phyloP scores from a whole-genome alignment of 73 alveolate species.

The Paramecium octaurelia region DNA sequence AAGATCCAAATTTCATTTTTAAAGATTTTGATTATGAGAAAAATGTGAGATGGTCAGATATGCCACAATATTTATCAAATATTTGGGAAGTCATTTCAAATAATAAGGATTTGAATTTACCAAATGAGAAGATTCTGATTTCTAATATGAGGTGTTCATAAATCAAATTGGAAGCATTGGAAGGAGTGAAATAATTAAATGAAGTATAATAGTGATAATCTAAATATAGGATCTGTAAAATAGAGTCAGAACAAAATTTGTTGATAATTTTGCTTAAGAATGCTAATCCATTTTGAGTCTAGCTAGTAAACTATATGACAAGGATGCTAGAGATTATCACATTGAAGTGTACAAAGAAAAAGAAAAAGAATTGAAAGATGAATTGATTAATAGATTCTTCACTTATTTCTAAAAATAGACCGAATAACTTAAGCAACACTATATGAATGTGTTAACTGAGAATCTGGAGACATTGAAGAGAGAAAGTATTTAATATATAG shows the following conservation, averaged over 20 bases:
- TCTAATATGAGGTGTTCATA: constrained; percentile 55
- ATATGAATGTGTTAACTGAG: neutral
- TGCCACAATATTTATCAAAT: constrained; percentile 20
- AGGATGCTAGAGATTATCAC: constrained; percentile 51
- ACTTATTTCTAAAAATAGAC: constrained; percentile 34
- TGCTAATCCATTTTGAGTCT: neutral
- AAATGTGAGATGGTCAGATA: constrained; percentile 6
- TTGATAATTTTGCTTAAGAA: neutral
- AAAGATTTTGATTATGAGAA: constrained; percentile 48
- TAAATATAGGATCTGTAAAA: neutral
- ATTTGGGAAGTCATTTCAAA: constrained; percentile 49
- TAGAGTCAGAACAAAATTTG: neutral
- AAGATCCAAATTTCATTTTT: neutral
- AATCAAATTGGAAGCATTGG: constrained; percentile 48
- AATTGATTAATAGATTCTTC: neutral
- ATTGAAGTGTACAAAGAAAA: constrained; percentile 10
- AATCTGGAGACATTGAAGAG: neutral
- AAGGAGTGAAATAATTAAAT: neutral
- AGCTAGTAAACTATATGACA: neutral
- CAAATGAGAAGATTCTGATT: constrained; percentile 43
- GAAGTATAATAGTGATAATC: neutral
- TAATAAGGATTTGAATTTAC: constrained; percentile 58
- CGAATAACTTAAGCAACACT: neutral
- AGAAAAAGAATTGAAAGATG: constrained; percentile 48
- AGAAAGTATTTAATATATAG: neutral